Conservation (phyloP, 208 protist species). For the Plasmodiophora brassicae region DNA sequence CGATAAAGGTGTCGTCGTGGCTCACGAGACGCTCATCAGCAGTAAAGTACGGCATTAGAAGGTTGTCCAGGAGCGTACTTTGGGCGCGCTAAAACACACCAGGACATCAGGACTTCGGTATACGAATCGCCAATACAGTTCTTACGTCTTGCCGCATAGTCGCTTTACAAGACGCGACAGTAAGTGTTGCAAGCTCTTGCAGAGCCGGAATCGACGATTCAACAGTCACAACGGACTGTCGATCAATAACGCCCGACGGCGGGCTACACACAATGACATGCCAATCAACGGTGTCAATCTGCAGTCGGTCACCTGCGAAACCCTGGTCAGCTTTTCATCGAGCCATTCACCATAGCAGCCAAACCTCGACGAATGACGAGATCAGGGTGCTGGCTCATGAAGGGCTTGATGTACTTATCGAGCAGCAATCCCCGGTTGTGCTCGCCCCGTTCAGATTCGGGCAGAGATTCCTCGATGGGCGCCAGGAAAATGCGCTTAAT, state of each 20-base stretch:
- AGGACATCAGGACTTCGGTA: neutral
- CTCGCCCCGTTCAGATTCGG: neutral
- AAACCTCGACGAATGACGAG: neutral
- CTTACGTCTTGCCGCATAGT: neutral
- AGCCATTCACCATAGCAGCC: neutral
- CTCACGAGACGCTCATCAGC: neutral
- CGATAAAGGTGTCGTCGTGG: neutral
- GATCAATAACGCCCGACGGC: neutral
- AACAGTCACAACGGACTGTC: neutral
- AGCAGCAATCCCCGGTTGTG: neutral
- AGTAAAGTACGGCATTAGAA: conserved; percentile 5
- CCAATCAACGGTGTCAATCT: neutral
- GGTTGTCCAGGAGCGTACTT: neutral
- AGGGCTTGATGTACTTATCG: neutral
- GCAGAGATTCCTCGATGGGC: neutral
- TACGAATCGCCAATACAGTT: neutral
- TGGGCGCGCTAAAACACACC: neutral
- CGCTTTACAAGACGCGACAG: too few species aligned
- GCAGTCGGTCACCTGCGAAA: neutral
- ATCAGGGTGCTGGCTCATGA: neutral
- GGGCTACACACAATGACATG: neutral
- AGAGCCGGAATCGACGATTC: neutral
- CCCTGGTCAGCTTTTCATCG: neutral
- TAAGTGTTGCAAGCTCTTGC: neutral
- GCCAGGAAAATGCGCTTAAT: neutral